Evolutionary conservation across 495 filamentous ascomycete species (phyloP).

Genomic region (Xylaria palmicola): DNA sequence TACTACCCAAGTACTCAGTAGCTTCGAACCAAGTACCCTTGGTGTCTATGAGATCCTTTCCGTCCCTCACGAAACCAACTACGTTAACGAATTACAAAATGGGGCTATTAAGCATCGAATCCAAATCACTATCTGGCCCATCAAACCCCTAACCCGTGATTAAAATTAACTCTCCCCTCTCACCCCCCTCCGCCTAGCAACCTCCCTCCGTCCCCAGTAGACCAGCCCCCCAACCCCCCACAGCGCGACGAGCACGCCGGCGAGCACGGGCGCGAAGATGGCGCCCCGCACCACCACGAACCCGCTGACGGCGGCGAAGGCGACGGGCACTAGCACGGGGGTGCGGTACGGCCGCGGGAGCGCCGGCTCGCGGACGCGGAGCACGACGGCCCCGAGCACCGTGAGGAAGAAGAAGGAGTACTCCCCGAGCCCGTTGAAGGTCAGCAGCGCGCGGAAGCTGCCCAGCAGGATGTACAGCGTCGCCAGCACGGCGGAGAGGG

Average conservation of each 20-base stretch:
- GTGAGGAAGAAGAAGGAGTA: conserved; percentile 60
- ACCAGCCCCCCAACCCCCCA: conserved; percentile 46
- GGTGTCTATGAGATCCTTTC: no score
- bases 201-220: conserved; percentile 33
- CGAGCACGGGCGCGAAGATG: conserved; percentile 51
- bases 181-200: background rate
- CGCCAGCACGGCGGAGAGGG: conserved; percentile 47
- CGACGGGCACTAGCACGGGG: conserved; percentile 41
- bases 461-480: conserved; percentile 55
- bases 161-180: no score
- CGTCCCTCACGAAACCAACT: no score
- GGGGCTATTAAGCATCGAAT: no score
- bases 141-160: no score
- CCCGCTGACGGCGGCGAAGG: conserved; percentile 52
- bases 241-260: conserved; percentile 42
- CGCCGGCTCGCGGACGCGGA: conserved; percentile 49
- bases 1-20: no score
- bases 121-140: no score
- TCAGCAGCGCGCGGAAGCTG: conserved; percentile 55
- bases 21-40: no score
- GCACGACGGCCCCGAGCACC: conserved; percentile 49
- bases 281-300: conserved; percentile 56
- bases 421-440: conserved; percentile 57
- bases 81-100: no score
- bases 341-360: conserved; percentile 51